These are phyloP conservation scores for Leishmania major DNA, from an alignment of 208 protist genomes.

Conservation along the genomic window DNA sequence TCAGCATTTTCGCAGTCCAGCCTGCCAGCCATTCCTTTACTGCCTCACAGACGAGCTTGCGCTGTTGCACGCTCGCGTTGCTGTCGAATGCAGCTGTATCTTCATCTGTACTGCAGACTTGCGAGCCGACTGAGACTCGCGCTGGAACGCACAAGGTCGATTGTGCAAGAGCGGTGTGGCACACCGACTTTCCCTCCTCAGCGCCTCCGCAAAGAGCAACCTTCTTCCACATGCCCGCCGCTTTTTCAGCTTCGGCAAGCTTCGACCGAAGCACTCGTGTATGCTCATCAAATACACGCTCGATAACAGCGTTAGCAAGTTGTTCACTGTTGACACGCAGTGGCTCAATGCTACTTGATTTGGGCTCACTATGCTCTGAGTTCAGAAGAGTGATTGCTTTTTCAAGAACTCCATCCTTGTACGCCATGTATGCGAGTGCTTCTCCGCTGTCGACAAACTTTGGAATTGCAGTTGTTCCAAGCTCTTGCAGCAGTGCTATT, in stretches of 20 bases:
- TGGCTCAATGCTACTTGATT: background rate
- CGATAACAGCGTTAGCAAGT: slow-evolving; percentile 21
- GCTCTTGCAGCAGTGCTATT: slow-evolving; percentile 10
- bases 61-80: background rate
- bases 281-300: slow-evolving; percentile 24
- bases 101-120: background rate
- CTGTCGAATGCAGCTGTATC: background rate
- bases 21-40: background rate
- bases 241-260: slow-evolving; percentile 24
- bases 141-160: background rate
- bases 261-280: slow-evolving; percentile 22
- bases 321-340: slow-evolving; percentile 24
- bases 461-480: slow-evolving; percentile 10
- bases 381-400: slow-evolving; percentile 13
- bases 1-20: background rate
- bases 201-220: slow-evolving; percentile 12
- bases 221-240: slow-evolving; percentile 23
- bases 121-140: background rate
- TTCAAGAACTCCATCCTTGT: slow-evolving; percentile 20
- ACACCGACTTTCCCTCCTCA: background rate
- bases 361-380: background rate
- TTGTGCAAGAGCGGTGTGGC: background rate
- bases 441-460: slow-evolving; percentile 29
- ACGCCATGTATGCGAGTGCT: slow-evolving; percentile 25
- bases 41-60: background rate